These are phyloP conservation scores for Pseudopyricularia cyperi DNA, from an alignment of 2,329 filamentous ascomycete species.

Conservation along the genomic window DNA sequence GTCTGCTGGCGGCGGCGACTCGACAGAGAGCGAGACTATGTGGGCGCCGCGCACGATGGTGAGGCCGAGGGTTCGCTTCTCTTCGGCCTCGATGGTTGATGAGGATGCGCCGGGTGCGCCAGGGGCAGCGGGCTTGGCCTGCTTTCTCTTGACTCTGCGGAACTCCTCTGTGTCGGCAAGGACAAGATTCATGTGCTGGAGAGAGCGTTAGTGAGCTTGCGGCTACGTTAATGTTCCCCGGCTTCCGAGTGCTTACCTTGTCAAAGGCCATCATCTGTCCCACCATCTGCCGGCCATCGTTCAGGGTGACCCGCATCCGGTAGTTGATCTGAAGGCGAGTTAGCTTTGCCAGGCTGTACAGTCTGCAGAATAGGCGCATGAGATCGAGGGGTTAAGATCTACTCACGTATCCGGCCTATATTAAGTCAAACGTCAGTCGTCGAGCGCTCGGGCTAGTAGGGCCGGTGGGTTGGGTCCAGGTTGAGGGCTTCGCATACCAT, in stretches of 20 bases:
- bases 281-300: conserved; percentile 90
- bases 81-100: conserved; percentile 70
- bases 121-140: conserved; percentile 56
- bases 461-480: conserved; percentile 16
- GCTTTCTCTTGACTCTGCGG: conserved; percentile 77
- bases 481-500: conserved; percentile 71
- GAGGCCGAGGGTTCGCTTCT: conserved; percentile 92
- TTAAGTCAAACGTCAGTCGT: conserved; percentile 31
- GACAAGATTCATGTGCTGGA: conserved; percentile 96
- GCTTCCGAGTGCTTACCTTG: conserved; percentile 57
- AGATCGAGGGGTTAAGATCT: conserved; percentile 4
- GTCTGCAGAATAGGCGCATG: background rate
- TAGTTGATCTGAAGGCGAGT: conserved; percentile 73
- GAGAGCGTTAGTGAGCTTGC: background rate
- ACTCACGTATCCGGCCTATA: conserved; percentile 61
- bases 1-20: conserved; percentile 89
- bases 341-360: no score
- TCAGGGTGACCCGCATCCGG: conserved; percentile 93
- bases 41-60: conserved; percentile 90
- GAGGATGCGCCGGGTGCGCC: conserved; percentile 40
- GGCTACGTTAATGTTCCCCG: no score
- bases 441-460: no score
- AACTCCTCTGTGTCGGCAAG: conserved; percentile 98
- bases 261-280: conserved; percentile 98
- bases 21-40: conserved; percentile 88